Base-by-base conservation (phyloP, 768 basidiomycete genomes). In the Naganishia antarctica region DNA sequence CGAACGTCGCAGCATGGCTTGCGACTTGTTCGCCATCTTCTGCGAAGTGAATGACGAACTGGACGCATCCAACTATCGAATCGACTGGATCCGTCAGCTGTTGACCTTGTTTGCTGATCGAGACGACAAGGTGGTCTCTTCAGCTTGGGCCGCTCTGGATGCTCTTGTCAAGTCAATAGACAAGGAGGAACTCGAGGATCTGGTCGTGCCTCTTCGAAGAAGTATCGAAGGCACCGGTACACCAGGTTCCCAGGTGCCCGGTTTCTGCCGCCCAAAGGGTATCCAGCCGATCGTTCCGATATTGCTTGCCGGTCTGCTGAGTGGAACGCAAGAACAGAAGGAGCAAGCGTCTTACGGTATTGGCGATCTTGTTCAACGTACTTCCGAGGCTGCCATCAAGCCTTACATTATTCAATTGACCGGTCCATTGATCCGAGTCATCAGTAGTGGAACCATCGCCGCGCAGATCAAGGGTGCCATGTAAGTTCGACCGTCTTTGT, bases 281-380 rank as follows among this genome's bases (percentile, higher is more conserved):
- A 81, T 92, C 25, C 83, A 88, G 23, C 87, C 91, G 0, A 81
- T 86, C 5, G 87, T 96, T 0, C 90, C 90, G 1, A 85, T 93
- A 71, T 85, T 93, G 74, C 87, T 94, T 46, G 88, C 90, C 3
- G 94, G 94, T 70, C 87, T 98, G 37, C 91, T 92, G 0, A 89
- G 87, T 3, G 94, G 94, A 37, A 97, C 84, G 76, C 93, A 93
- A 77, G 93, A 97, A 65, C 91, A 81, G 66, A 71, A 79, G 70
- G 96, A 98, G 77, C 88, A 94, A 69, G 93, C 94, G 0, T 91
- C 94, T 0, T 91, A 91, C 70, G 92, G 90, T 29, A 93, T 98
- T 65, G 89, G 90, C n/a, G 94, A 97, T 70, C 84, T 99, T 40
- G 90, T 97, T 34, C 87, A 92, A 75, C 83, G 85, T 29, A 96